These are phyloP conservation scores for Mycosarcoma mackinlayi DNA, from an alignment of 1,284 basidiomycete species.

Conservation along the genomic window DNA sequence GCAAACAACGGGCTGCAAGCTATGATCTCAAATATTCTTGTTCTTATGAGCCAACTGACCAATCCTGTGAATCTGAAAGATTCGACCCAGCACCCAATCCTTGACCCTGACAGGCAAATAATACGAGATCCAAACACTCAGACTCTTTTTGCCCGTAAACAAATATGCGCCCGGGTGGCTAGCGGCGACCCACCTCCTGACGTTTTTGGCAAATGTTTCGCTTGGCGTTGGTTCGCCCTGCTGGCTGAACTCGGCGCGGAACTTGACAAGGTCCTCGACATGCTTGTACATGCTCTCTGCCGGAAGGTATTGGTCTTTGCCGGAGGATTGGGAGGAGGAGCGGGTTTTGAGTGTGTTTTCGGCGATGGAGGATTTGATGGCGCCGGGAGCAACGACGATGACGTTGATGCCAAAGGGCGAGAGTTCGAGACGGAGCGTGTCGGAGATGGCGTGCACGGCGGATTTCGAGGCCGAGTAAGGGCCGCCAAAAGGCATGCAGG, in stretches of 20 bases:
- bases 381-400: conserved; percentile 59
- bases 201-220: conserved; percentile 42
- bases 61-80: conserved; percentile 45
- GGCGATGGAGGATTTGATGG: conserved; percentile 55
- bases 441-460: conserved; percentile 56
- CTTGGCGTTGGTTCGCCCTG: conserved; percentile 52
- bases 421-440: conserved; percentile 56
- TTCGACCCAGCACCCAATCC: conserved; percentile 41
- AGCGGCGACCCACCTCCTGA: conserved; percentile 23
- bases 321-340: conserved; percentile 1
- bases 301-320: conserved; percentile 24
- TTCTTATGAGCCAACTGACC: conserved; percentile 33
- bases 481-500: conserved; percentile 70
- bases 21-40: conserved; percentile 36
- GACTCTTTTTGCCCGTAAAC: conserved; percentile 47
- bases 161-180: conserved; percentile 45
- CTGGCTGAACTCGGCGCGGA: conserved; percentile 55
- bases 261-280: conserved; percentile 52
- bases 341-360: conserved; percentile 36
- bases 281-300: conserved; percentile 48
- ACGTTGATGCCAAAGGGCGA: conserved; percentile 57
- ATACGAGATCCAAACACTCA: conserved; percentile 46
- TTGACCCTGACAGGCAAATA: conserved; percentile 49
- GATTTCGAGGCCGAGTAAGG: conserved; percentile 58
- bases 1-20: background rate